These are phyloP conservation scores for Erythrobasidium hasegawianum DNA, from an alignment of 1,284 basidiomycete species.

Conservation along the genomic window DNA sequence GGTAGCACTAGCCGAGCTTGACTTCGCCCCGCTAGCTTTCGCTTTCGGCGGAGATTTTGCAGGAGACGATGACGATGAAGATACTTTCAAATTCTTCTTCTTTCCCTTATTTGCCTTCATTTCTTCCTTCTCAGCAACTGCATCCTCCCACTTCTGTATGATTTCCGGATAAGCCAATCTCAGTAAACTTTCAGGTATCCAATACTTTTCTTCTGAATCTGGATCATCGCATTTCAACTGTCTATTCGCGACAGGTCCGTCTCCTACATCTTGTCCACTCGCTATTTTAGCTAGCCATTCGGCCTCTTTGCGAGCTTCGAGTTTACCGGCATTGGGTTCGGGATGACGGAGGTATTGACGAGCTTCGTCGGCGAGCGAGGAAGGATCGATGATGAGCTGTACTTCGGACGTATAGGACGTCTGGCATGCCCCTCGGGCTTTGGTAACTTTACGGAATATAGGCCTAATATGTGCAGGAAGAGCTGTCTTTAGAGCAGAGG, in stretches of 20 bases:
- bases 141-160: conserved; percentile 12
- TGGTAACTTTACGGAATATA: not conserved
- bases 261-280: conserved; percentile 7
- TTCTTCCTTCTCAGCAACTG: conserved; percentile 12
- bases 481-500: not conserved
- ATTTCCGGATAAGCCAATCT: conserved; percentile 6
- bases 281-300: not conserved
- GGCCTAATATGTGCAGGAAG: not conserved
- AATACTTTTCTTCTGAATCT: conserved; percentile 7
- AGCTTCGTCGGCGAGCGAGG: not conserved
- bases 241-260: not conserved
- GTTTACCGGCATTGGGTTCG: conserved; percentile 30
- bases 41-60: conserved; percentile 2
- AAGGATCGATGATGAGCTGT: conserved; percentile 18
- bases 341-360: conserved; percentile 2
- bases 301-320: conserved; percentile 17
- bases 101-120: conserved; percentile 21
- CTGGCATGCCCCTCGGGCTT: conserved; percentile 4
- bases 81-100: not conserved
- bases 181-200: conserved; percentile 31
- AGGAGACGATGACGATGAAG: not conserved
- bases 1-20: too few relatives aligned
- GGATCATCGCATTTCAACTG: conserved; percentile 19
- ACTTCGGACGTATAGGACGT: conserved; percentile 16
- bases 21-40: too few relatives aligned